These are phyloP conservation scores for Scutellaria baicalensis DNA, from an alignment of 257 asterid species.

Conservation along the genomic window DNA sequence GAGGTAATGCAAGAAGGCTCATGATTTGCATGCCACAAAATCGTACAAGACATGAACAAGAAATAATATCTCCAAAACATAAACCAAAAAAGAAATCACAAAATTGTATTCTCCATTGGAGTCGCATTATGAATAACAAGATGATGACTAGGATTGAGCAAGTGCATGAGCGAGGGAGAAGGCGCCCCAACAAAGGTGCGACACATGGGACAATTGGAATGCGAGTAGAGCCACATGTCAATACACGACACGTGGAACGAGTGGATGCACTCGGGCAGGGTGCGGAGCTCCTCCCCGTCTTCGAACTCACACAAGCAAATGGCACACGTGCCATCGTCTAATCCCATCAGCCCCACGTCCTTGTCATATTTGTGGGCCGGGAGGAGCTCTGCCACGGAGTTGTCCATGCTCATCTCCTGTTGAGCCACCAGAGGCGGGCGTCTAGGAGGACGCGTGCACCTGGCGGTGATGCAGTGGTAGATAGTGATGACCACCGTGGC, in stretches of 20 bases:
- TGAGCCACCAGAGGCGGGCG: background rate
- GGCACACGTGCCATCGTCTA: constrained; percentile 11
- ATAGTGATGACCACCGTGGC: constrained; percentile 12
- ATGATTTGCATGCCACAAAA: too few relatives aligned
- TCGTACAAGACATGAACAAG: too few relatives aligned
- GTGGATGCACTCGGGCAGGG: constrained; percentile 18
- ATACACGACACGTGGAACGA: constrained; percentile 24
- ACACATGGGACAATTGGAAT: constrained; percentile 24
- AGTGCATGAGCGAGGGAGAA: constrained; percentile 13
- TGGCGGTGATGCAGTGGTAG: constrained; percentile 16
- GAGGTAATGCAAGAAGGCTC: too few relatives aligned
- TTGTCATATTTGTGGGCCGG: constrained; percentile 1
- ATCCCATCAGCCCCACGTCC: background rate
- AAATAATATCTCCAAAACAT: too few relatives aligned
- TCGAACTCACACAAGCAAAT: constrained; percentile 19
- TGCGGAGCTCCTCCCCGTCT: constrained; percentile 21
- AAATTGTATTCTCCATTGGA: background rate
- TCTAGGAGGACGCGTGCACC: background rate
- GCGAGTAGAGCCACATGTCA: constrained; percentile 28
- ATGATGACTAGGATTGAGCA: background rate
- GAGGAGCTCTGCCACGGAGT: constrained; percentile 23
- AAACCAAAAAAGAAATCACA: background rate
- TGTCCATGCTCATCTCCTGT: constrained; percentile 7
- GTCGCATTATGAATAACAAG: background rate
- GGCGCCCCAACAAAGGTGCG: constrained; percentile 10